Base-by-base conservation (phyloP, 192 early-diverging fungal genomes). In the Gonapodya prolifera region DNA sequence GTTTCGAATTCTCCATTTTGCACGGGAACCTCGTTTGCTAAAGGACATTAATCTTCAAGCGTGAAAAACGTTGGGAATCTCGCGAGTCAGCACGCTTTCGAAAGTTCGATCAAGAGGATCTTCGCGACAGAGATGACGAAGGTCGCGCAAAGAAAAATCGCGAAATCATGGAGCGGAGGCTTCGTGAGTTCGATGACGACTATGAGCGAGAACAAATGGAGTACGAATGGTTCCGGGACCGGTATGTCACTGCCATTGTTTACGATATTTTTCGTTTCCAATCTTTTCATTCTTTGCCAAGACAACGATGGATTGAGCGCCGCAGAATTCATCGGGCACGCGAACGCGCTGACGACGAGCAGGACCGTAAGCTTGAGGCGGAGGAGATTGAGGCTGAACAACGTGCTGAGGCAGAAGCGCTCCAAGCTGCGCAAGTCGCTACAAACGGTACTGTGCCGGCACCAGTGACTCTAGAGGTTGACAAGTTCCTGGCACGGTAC, bases 151-250 rank as follows among this genome's bases (percentile, higher is more conserved):
- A 69, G 69, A 78, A 77, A 36, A 78, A 79, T 30, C 74, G 80
- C 35, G 87, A 86, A 75, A 36, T 80, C n/a, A 83, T 84, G 84
- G 80, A 82, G 18, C 75, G 79, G 33, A 80, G 83, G 30, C 81
- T 91, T 34, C 84, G 83, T 2, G 87, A 90, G 45, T 95, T 84
- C 84, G 87, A 95, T 79, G 94, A 95, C 80, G 92, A 94, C 76
- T 77, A 82, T 18, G 91, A 93, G 75, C 77, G 77, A 34, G 86
- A 87, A 34, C 80, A 79, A 34, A 87, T 86, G 0, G 82, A 86
- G 18, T 89, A 95, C 33, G 85, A 91, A 76, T 98, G 90, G 79
- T 98, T 92, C 79, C 80, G 89, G 69, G 92, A 95, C 80, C 81
- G 93, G 90, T 91, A 86, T 79, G 80, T 17, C 35, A 13, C 8